Evolutionary conservation across 495 filamentous ascomycete species (phyloP).

Genomic region (Aspergillus nanangensis): DNA sequence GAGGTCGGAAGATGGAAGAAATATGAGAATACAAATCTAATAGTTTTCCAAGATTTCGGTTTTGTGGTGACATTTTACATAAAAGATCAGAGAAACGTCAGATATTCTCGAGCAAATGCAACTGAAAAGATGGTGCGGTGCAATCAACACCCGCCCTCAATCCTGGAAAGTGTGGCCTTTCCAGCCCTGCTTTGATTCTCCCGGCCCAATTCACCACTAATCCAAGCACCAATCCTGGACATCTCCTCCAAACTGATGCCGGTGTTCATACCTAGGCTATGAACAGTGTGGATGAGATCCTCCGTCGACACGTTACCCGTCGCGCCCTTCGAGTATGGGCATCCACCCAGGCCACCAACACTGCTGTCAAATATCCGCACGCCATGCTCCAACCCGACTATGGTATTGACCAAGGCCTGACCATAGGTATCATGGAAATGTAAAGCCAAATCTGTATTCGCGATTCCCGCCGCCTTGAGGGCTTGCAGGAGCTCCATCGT

Average conservation of each 20-base stretch:
- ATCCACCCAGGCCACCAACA: slow-evolving; percentile 89
- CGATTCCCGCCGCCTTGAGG: slow-evolving; percentile 69
- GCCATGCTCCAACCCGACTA: slow-evolving; percentile 82
- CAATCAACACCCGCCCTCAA: slow-evolving; percentile 3
- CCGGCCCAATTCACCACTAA: slow-evolving; percentile 74
- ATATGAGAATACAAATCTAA: no score
- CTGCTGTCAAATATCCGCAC: slow-evolving; percentile 86
- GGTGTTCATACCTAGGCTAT: slow-evolving; percentile 81
- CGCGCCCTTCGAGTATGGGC: slow-evolving; percentile 88
- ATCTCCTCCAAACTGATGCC: slow-evolving; percentile 83
- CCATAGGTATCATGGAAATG: slow-evolving; percentile 99
- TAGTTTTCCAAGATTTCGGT: no score
- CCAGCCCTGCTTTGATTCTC: slow-evolving; percentile 72
- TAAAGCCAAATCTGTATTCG: slow-evolving; percentile 76
- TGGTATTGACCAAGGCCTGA: slow-evolving; percentile 85
- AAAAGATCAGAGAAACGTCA: no score
- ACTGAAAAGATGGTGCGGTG: no score
- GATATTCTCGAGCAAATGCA: no score
- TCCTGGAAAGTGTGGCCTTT: slow-evolving; percentile 66
- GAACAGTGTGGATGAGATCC: slow-evolving; percentile 84
- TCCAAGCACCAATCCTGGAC: slow-evolving; percentile 83
- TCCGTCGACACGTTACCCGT: slow-evolving; percentile 96
- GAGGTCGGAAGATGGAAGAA: no score
- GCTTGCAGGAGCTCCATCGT: slow-evolving; percentile 67
- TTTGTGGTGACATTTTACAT: no score